Evolutionary conservation across 1,284 basidiomycete species (phyloP), one percentile per base, ranked within the genome.

Genomic region (Puccinia sorghi): DNA sequence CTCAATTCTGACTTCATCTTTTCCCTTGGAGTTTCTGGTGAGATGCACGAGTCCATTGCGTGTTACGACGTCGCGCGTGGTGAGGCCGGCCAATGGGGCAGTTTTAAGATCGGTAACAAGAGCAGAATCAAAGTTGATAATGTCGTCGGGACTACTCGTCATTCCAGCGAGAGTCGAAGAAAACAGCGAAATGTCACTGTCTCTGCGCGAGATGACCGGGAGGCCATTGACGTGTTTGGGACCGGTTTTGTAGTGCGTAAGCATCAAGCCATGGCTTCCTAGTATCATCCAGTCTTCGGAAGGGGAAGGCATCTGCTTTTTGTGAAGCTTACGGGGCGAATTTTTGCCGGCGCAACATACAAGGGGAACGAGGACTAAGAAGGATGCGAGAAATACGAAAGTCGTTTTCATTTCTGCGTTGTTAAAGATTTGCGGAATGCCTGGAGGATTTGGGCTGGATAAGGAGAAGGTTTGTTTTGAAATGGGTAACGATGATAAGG

Each of bases 191-290:
- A 72, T 57, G 37, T 72, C 70, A 22, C 39, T 57, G 12, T 41
- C 52, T 22, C 54, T 32, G 5, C 52, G 39, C 11, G 52, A 43
- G 37, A 72, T 54, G 37, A 57, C 39, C 13, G 50, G 50, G 6
- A 54, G 4, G 5, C 54, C 70, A 15, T 72, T 57, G 20, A 72
- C 13, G 15, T 57, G 52, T 25, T 57, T 57, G 1, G 22, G 48
- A 5, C 37, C 39, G 32, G 52, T 39, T 43, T 39, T 27, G 37
- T 72, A 56, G 39, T 72, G 52, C 20, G 70, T 32, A 57, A 72
- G 70, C 70, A 72, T 72, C 7, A 72, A 39, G 20, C 70, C 70
- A 72, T 72, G 70, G 54, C 39, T 72, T 12, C 37, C 52, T n/a
- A 72, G 50, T 43, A 43, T 72, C 25, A 72, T 46, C 70, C 70